phyloP scores from a whole-genome alignment of 352 stramenopile genomes.

The Phytophthora chlamydospora region DNA sequence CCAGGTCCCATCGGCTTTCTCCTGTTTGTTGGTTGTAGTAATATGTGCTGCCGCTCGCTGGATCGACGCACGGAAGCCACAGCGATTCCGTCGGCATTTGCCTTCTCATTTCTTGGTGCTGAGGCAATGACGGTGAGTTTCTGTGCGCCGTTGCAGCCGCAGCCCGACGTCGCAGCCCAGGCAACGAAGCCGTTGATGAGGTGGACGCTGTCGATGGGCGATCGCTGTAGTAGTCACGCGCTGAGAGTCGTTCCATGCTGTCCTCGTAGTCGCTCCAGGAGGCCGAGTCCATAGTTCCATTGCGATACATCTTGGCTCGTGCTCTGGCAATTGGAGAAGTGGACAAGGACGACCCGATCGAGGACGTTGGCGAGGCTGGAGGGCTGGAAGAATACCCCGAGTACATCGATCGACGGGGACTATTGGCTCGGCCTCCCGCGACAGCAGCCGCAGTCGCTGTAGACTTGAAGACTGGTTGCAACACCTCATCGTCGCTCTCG shows the following conservation, averaged over 20 bases:
- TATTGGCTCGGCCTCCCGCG: conserved; percentile 11
- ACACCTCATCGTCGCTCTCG: conserved; percentile 71
- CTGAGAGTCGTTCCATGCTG: conserved; percentile 24
- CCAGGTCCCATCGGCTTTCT: conserved; percentile 69
- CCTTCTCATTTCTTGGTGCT: conserved; percentile 13
- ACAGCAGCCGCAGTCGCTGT: conserved; percentile 16
- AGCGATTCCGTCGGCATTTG: conserved; percentile 12
- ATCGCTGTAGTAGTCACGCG: conserved; percentile 39
- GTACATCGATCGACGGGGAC: conserved; percentile 25
- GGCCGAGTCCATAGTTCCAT: conserved; percentile 39
- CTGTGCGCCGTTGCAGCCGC: conserved; percentile 8
- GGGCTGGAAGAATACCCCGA: conserved; percentile 48
- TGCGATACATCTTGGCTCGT: conserved; percentile 30
- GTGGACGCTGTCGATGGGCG: conserved; percentile 32
- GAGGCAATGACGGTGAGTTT: conserved; percentile 8
- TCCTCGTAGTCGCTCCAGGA: conserved; percentile 41
- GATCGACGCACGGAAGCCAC: conserved; percentile 74
- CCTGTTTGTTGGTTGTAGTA: conserved; percentile 80
- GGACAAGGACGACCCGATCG: conserved; percentile 48
- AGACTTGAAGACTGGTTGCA: conserved; percentile 68
- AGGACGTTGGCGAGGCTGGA: conserved; percentile 54
- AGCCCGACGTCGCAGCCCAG: conserved; percentile 26
- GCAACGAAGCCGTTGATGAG: conserved; percentile 34
- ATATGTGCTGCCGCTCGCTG: conserved; percentile 55
- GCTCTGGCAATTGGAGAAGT: conserved; percentile 41